A percentile compares a stretch with the other conserved stretches of the same genome.
Evolutionary conservation across 106 monocot genomes (phyloP).

Genomic region (Triglochin maritima): DNA sequence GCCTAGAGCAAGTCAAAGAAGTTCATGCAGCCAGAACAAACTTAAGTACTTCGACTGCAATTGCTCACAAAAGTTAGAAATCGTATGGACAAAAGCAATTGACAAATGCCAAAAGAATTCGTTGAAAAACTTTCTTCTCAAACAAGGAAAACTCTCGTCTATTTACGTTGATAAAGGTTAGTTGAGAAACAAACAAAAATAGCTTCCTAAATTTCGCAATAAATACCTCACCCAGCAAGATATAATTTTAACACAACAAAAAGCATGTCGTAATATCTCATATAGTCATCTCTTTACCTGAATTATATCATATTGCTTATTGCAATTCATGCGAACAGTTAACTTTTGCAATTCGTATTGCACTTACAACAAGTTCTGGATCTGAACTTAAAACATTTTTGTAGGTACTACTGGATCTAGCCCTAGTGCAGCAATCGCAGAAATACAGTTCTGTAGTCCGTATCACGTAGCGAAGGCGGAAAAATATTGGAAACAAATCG

Average conservation of each 20-base stretch:
- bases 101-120: constrained; percentile 41
- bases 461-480: constrained; percentile 65
- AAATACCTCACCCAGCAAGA: no score
- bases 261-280: background rate
- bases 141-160: constrained; percentile 65
- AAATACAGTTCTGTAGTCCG: constrained; percentile 62
- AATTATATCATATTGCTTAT: no score
- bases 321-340: no score
- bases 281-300: no score
- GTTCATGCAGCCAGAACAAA: constrained; percentile 19
- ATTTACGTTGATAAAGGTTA: constrained; percentile 63
- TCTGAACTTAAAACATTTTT: background rate
- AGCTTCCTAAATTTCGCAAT: no score
- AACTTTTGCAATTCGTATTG: no score
- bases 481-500: constrained; percentile 60
- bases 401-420: background rate
- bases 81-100: constrained; percentile 54
- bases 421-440: constrained; percentile 48
- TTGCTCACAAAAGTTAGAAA: constrained; percentile 44
- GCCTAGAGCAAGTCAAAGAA: constrained; percentile 37
- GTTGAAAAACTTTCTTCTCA: constrained; percentile 47
- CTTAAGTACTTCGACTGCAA: constrained; percentile 36
- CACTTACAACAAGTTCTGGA: no score
- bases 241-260: background rate
- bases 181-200: background rate